phyloP scores from a whole-genome alignment of 768 basidiomycete genomes.

The Lentinula boryana region DNA sequence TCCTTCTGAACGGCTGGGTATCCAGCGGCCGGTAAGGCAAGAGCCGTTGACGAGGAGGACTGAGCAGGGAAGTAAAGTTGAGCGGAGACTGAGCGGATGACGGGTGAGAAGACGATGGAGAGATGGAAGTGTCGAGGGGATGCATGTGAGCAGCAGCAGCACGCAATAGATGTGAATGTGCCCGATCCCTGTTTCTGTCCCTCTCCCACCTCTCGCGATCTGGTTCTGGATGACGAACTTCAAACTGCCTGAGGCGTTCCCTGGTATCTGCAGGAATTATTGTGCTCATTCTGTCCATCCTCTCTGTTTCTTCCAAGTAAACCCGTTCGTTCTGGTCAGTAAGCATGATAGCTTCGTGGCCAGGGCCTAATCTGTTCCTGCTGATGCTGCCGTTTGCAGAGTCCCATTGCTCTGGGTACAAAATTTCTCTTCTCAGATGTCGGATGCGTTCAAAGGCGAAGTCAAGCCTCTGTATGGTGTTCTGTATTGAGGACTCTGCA shows the following conservation, averaged over 20 bases:
- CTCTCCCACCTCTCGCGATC: not conserved
- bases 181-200: not conserved
- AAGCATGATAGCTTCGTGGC: constrained; percentile 31
- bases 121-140: constrained; percentile 4
- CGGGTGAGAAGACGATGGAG: constrained; percentile 7
- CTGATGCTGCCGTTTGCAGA: constrained; percentile 19
- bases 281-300: constrained; percentile 3
- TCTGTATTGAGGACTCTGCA: constrained; percentile 21
- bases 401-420: constrained; percentile 25
- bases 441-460: constrained; percentile 50
- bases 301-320: not conserved
- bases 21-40: constrained; percentile 21
- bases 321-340: constrained; percentile 14
- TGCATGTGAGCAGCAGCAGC: constrained; percentile 7
- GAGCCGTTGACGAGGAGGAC: constrained; percentile 12
- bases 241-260: constrained; percentile 8
- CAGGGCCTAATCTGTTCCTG: constrained; percentile 29
- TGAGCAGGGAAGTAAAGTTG: constrained; percentile 15
- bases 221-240: not conserved
- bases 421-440: constrained; percentile 46
- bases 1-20: constrained; percentile 16
- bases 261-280: constrained; percentile 6
- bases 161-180: not conserved
- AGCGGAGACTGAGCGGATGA: constrained; percentile 11
- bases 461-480: constrained; percentile 41